Evolutionary conservation across 306 rosid species (phyloP).

Genomic region (Cucumis cinereus): DNA sequence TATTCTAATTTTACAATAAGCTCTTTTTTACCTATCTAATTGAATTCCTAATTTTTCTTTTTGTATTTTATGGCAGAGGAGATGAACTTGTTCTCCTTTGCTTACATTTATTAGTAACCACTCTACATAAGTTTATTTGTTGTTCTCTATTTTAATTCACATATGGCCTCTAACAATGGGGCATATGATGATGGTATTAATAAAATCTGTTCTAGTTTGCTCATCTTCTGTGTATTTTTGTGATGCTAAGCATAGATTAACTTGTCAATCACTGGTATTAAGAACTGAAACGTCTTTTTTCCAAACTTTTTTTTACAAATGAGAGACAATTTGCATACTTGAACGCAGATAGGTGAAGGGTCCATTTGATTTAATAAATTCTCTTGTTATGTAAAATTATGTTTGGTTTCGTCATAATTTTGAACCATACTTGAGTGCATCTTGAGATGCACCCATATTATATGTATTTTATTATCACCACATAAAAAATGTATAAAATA

Average conservation of each 20-base stretch:
- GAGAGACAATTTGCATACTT: too few species aligned
- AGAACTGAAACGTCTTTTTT: neutral
- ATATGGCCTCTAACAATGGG: neutral
- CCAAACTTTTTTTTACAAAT: neutral
- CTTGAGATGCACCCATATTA: too few species aligned
- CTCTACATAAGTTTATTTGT: neutral
- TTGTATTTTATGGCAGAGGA: slow-evolving; percentile 29
- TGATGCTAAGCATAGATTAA: too few species aligned
- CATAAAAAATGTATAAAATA: too few species aligned
- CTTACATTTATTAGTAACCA: neutral
- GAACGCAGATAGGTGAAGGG: rapidly evolving
- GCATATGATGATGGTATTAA: neutral
- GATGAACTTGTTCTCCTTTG: slow-evolving; percentile 96
- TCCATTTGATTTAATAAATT: too few species aligned
- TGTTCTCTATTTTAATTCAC: neutral
- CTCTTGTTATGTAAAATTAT: too few species aligned
- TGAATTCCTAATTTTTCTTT: slow-evolving; percentile 7
- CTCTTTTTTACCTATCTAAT: neutral
- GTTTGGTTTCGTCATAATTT: too few species aligned
- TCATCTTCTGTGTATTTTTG: neutral
- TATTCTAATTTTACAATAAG: neutral
- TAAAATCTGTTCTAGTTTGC: neutral
- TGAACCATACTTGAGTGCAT: too few species aligned
- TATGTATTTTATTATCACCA: too few species aligned
- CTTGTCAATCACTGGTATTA: neutral